These are phyloP conservation scores for Verticillium isaacii DNA, from an alignment of 2,329 filamentous ascomycete species.

Conservation along the genomic window DNA sequence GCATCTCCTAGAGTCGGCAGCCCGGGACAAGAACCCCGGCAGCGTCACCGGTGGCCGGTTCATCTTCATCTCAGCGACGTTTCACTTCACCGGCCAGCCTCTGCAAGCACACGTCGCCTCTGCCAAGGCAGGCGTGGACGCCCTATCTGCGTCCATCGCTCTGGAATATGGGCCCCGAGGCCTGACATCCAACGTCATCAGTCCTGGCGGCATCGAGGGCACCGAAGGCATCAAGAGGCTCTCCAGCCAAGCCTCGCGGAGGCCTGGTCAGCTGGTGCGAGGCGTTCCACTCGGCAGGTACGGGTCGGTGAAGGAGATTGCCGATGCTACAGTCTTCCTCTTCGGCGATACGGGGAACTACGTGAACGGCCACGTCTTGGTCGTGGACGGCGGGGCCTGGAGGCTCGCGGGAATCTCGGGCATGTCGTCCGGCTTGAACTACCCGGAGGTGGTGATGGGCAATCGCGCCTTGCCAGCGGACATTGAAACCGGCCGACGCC, in stretches of 20 bases:
- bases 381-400: background rate
- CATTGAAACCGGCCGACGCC: no score
- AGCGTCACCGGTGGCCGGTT: background rate
- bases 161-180: constrained; percentile 1
- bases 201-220: background rate
- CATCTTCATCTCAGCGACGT: background rate
- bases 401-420: no score
- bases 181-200: background rate
- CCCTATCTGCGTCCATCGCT: background rate
- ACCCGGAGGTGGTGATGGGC: no score
- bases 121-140: background rate
- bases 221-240: background rate
- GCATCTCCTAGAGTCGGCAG: background rate
- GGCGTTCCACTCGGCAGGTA: background rate
- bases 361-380: no score
- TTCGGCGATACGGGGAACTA: no score
- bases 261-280: background rate
- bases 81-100: background rate
- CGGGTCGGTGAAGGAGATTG: background rate
- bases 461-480: no score
- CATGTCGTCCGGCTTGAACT: no score
- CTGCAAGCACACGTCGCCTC: constrained; percentile 1
- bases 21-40: background rate
- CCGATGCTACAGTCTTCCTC: no score
- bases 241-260: background rate